Evolutionary conservation across 306 rosid species (phyloP), one percentile per base, ranked within the genome.

Genomic region (Citrullus mucosospermus): DNA sequence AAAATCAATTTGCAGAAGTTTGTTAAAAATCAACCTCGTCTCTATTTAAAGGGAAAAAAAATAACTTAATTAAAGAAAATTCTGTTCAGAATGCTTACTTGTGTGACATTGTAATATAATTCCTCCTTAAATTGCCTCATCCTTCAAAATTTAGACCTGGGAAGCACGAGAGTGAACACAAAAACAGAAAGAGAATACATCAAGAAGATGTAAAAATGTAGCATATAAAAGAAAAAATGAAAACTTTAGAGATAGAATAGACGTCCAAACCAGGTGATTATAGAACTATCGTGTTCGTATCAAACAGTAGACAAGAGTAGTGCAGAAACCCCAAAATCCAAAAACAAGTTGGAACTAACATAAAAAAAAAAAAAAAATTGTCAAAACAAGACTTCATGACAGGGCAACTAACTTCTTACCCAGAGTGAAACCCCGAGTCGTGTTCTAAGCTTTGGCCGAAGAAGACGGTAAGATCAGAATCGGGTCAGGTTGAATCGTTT

Each of bases 121-220:
- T 92, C 92, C 81, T 90, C 98, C 88, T 83, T 89, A 70, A 82
- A 30, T 73, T 56, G 83, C 83, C 84, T 81, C 97, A 94, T 94
- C 82, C 82, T 85, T 77, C 82, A 81, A 80, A 80, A 85, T 60
- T 78, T 44, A 78, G 74, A 8, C 67, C 81, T 71, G 66, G 44
- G 50, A 80, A 38, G 85, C 72, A 63, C 77, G 55, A 84, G 76
- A 78, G 71, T 61, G 62, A 61, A 43, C 57, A 70, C 50, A 78
- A 72, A 80, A 15, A 15, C 76, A 22, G 75, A 83, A 11, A 65
- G 63, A 83, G 53, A 32, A 81, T 28, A 76, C 68, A 83, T 10
- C 44, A 51, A 66, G 11, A 38, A 80, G 82, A 77, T 73, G 54
- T 66, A n/a, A 13, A 81, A 54, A 83, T 39, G 54, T n/a, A 78